Evolutionary conservation across 345 rosid species (phyloP), one percentile per base, ranked within the genome.

Genomic region (Moricandia moricandioides): DNA sequence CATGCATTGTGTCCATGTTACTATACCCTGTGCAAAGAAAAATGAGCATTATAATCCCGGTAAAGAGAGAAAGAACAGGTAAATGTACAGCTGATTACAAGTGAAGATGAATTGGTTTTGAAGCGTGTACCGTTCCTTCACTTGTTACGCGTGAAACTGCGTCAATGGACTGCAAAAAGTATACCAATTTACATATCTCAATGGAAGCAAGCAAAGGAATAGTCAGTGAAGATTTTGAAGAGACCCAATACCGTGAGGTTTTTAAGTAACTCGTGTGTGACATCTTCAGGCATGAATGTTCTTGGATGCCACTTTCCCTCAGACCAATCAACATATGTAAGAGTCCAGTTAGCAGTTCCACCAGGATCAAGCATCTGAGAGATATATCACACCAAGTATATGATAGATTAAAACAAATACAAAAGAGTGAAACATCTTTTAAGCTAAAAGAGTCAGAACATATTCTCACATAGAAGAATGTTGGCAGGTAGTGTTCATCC

Each of bases 241-340:
- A 68, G 70, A 66, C 9, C 70, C 21, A 26, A 60, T 58, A 96
- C 99, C 91, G 89, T 87, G 33, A 96, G 80, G 77, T 91, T 89
- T 83, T 75, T 87, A 45, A 96, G 51, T 68, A 92, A 88, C 64
- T 84, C 95, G 1, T 58, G 83, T 0, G 86, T 83, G 65, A 88
- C 55, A 67, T 92, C 98, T 58, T 75, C 82, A 17, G 86, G 82
- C 83, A 81, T 88, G 78, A 86, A 92, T 29, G 89, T 87, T 80
- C 83, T 96, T 30, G 99, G 98, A 81, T 96, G 98, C 99, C 98
- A 96, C 74, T 92, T 92, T 79, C 85, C 81, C 83, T 96, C 99
- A 14, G 97, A 92, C 99, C 99, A 96, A 82, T 96, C 99, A 54
- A 96, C 99, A 67, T 91, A 85, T n/a, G 99, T 96, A 33, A 87